Percentiles rank a stretch among this genome's conserved stretches.
Evolutionary conservation across 2,329 filamentous ascomycete genomes (phyloP).

Genomic region (Nemania sp.): DNA sequence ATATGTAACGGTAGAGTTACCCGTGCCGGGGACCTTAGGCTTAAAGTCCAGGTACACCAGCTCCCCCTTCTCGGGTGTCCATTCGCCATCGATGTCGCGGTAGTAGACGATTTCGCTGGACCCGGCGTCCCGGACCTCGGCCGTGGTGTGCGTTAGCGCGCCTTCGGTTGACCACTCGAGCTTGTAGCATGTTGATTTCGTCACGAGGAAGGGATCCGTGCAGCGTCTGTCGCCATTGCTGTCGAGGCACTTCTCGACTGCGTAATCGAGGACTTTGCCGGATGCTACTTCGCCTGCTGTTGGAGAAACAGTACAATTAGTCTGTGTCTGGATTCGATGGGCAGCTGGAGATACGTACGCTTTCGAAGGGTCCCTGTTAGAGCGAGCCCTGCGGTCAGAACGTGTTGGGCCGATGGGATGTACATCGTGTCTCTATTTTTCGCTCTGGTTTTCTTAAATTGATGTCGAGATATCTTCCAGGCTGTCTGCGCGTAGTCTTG

Average conservation of each 20-base stretch:
- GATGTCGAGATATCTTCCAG: too few relatives aligned
- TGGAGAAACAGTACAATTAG: too few relatives aligned
- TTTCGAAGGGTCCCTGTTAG: conserved; percentile 31
- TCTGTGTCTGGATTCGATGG: too few relatives aligned
- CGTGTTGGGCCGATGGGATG: conserved; percentile 36
- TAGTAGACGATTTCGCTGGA: too few relatives aligned
- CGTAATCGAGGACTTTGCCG: conserved; percentile 49
- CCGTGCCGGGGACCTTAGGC: too few relatives aligned
- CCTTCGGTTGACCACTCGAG: conserved; percentile 48
- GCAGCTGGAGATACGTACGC: conserved; percentile 26
- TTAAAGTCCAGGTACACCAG: too few relatives aligned
- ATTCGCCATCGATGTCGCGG: too few relatives aligned
- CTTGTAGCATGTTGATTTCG: conserved; percentile 46
- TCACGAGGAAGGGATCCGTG: conserved; percentile 47
- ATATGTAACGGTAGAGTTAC: too few relatives aligned
- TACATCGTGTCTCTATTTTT: conserved; percentile 32
- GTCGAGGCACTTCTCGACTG: conserved; percentile 48
- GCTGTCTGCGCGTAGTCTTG: too few relatives aligned
- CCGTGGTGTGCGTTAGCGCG: conserved; percentile 44
- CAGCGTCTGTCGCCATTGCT: conserved; percentile 45
- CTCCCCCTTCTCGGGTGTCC: too few relatives aligned
- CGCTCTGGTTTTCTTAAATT: too few relatives aligned
- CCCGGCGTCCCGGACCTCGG: conserved; percentile 29
- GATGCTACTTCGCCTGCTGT: conserved; percentile 37
- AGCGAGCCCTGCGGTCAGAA: conserved; percentile 38